Conservation (phyloP, 2,329 filamentous ascomycete species). For the Grosmannia huntii region DNA sequence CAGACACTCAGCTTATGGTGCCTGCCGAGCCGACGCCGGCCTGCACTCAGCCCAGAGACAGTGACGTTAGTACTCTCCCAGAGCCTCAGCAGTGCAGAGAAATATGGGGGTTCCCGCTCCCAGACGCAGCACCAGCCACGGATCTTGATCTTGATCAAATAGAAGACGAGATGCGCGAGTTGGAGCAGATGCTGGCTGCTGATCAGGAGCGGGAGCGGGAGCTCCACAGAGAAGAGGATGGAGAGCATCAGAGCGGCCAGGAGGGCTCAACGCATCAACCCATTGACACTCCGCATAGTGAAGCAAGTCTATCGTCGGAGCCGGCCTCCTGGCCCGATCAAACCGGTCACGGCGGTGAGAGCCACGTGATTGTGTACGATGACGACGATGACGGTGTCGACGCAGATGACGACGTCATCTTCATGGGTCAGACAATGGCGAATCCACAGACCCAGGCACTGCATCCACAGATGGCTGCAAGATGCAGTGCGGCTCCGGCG, state of each 20-base stretch:
- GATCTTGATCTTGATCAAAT: not conserved
- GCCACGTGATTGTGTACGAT: not conserved
- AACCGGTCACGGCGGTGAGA: not conserved
- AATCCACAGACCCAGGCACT: not conserved
- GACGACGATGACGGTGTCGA: not conserved
- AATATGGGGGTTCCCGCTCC: not conserved
- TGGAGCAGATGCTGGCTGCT: not conserved
- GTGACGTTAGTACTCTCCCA: conserved; percentile 4
- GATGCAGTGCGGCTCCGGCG: not conserved
- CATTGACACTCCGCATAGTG: conserved; percentile 3
- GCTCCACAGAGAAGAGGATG: not conserved
- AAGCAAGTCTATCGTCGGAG: not conserved
- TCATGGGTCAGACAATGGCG: not conserved
- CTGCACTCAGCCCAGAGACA: not conserved
- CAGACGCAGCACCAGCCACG: not conserved
- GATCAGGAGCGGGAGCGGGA: not conserved
- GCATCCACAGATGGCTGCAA: not conserved
- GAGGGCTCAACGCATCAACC: not conserved
- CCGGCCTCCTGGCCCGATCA: not conserved
- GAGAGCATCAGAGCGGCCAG: no score
- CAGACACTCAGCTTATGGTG: not conserved
- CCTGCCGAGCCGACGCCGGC: not conserved
- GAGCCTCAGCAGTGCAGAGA: not conserved
- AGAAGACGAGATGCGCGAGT: not conserved
- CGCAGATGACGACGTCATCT: not conserved